Conservation (phyloP, 805 yeast genomes). For the Yamadazyma tumulicola region DNA sequence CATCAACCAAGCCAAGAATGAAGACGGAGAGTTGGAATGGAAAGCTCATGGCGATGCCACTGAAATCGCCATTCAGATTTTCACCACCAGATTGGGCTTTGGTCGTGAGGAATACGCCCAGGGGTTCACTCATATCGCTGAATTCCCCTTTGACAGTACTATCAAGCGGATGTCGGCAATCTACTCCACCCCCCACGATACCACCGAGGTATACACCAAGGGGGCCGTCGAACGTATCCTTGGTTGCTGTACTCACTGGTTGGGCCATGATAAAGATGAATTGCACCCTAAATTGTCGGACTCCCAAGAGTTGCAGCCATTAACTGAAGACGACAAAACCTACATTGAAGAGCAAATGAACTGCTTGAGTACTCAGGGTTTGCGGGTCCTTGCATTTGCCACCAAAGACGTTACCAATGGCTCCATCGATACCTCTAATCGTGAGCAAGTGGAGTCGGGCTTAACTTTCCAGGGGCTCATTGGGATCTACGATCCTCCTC, state of each 20-base stretch:
- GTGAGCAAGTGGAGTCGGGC: conserved; percentile 46
- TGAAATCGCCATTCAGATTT: conserved; percentile 83
- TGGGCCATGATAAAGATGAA: conserved; percentile 26
- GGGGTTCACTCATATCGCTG: conserved; percentile 47
- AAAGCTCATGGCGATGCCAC: conserved; percentile 75
- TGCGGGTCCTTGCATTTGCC: conserved; percentile 74
- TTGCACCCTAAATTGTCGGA: conserved; percentile 19
- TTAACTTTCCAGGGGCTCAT: conserved; percentile 63
- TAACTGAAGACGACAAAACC: conserved; percentile 39
- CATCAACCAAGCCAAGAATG: conserved; percentile 28
- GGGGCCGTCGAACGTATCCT: conserved; percentile 77
- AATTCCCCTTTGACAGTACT: conserved; percentile 73
- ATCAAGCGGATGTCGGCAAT: conserved; percentile 71
- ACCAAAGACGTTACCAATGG: conserved; percentile 26
- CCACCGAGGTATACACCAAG: conserved; percentile 46
- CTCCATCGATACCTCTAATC: conserved; percentile 16
- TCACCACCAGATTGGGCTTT: conserved; percentile 54
- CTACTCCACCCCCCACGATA: conserved; percentile 29
- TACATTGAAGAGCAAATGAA: conserved; percentile 55
- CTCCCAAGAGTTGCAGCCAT: conserved; percentile 15
- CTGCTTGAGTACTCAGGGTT: conserved; percentile 58
- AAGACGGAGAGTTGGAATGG: conserved; percentile 31
- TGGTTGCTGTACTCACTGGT: conserved; percentile 54
- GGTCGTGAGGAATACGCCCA: conserved; percentile 43
- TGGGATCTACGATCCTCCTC: conserved; percentile 80